Percentiles rank a stretch among this genome's conserved stretches.
phyloP scores from a whole-genome alignment of 805 yeast species.

The Deakozyma indianensis region DNA sequence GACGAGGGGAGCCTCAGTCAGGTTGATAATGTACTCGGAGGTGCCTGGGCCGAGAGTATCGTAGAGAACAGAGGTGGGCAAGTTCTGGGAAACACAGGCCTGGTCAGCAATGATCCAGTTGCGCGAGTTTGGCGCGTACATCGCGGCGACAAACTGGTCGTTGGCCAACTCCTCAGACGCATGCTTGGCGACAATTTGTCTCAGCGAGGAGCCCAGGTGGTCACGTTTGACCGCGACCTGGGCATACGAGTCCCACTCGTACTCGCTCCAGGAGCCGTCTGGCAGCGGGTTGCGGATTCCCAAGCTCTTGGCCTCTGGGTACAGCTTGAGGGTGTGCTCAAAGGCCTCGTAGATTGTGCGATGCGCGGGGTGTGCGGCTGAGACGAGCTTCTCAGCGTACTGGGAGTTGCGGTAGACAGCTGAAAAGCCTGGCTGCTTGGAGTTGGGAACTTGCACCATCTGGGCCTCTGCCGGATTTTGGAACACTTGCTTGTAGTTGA shows the following conservation, averaged over 20 bases:
- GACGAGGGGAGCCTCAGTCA: slow-evolving; percentile 50
- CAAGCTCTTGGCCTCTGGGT: slow-evolving; percentile 22
- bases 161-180: slow-evolving; percentile 8
- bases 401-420: slow-evolving; percentile 34
- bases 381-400: slow-evolving; percentile 18
- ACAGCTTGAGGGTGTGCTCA: slow-evolving; percentile 15
- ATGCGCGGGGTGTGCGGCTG: slow-evolving; percentile 22
- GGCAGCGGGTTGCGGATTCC: slow-evolving; percentile 24
- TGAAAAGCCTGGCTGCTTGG: slow-evolving; percentile 32
- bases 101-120: slow-evolving; percentile 58
- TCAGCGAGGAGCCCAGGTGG: slow-evolving; percentile 41
- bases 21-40: slow-evolving; percentile 43
- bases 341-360: slow-evolving; percentile 27
- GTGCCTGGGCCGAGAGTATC: slow-evolving; percentile 48
- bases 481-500: background rate
- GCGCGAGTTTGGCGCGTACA: slow-evolving; percentile 21
- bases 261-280: slow-evolving; percentile 27
- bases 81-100: slow-evolving; percentile 47
- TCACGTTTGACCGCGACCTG: slow-evolving; percentile 30
- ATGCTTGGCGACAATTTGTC: slow-evolving; percentile 24
- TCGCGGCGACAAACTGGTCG: slow-evolving; percentile 10
- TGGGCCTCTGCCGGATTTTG: background rate
- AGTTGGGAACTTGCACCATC: slow-evolving; percentile 24
- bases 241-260: slow-evolving; percentile 29
- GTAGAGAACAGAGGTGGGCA: slow-evolving; percentile 38